Evolutionary conservation across 345 rosid genomes (phyloP).

Genomic region (Chamaenerion angustifolium): DNA sequence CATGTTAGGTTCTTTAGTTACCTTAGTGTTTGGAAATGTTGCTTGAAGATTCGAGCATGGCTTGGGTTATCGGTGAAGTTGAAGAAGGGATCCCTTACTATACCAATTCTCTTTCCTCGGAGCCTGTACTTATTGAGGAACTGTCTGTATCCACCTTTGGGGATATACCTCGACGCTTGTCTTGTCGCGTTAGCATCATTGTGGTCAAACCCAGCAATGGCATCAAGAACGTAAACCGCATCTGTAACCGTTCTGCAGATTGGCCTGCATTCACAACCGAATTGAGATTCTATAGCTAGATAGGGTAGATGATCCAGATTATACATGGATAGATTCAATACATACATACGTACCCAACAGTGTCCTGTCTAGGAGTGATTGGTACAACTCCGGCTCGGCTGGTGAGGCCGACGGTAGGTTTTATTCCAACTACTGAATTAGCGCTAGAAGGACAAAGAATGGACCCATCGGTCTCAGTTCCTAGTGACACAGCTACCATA

Average conservation of each 20-base stretch:
- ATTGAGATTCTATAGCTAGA: neutral
- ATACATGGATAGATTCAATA: too few relatives aligned
- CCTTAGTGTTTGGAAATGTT: slow-evolving; percentile 37
- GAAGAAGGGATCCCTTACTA: slow-evolving; percentile 36
- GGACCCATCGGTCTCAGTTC: slow-evolving; percentile 76
- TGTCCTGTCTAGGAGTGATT: slow-evolving; percentile 49
- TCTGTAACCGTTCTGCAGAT: slow-evolving; percentile 49
- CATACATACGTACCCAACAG: slow-evolving; percentile 26
- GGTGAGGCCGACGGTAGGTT: slow-evolving; percentile 70
- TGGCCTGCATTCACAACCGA: slow-evolving; percentile 22
- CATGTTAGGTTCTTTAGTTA: slow-evolving; percentile 13
- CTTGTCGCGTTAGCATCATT: slow-evolving; percentile 26
- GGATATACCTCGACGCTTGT: slow-evolving; percentile 27
- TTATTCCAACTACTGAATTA: slow-evolving; percentile 59
- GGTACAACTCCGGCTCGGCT: slow-evolving; percentile 73
- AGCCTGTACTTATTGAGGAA: slow-evolving; percentile 37
- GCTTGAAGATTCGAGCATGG: slow-evolving; percentile 17
- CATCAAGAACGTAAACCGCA: slow-evolving; percentile 49
- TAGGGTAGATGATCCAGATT: too few relatives aligned
- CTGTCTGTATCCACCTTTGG: slow-evolving; percentile 32
- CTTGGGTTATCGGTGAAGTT: neutral
- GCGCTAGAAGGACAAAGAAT: slow-evolving; percentile 41
- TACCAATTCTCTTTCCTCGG: slow-evolving; percentile 43
- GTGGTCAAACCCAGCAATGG: slow-evolving; percentile 36
- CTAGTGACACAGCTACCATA: slow-evolving; percentile 36